Percentiles rank a stretch among this genome's conserved stretches.
Evolutionary conservation across 2,329 filamentous ascomycete genomes (phyloP).

Genomic region (Metarhizium humberi): DNA sequence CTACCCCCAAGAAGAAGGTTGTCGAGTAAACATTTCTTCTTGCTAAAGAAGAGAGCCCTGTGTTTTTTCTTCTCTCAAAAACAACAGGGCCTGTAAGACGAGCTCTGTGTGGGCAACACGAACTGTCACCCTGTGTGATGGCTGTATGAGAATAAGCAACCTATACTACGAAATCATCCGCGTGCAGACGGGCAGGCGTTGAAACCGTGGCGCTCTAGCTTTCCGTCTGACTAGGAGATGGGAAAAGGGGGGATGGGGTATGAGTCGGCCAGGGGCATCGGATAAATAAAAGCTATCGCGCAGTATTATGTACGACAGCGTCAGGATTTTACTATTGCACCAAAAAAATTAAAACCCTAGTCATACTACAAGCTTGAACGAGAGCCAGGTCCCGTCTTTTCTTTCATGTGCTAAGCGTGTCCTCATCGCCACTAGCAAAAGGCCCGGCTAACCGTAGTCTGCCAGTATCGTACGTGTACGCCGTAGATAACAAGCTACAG

Average conservation of each 20-base stretch:
- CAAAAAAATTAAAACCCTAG: neutral
- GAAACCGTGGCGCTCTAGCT: too few relatives aligned
- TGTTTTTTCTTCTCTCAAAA: neutral
- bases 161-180: neutral
- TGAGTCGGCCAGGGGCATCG: neutral
- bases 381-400: too few relatives aligned
- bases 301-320: neutral
- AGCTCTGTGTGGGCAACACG: too few relatives aligned
- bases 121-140: too few relatives aligned
- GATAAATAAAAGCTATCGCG: neutral
- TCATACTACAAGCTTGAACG: too few relatives aligned
- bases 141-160: neutral
- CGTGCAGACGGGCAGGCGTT: too few relatives aligned
- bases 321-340: neutral
- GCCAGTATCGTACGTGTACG: too few relatives aligned
- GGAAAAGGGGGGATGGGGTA: neutral
- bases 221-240: neutral
- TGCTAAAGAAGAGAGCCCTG: neutral
- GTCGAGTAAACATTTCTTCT: slow-evolving; percentile 15
- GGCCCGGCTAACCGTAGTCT: too few relatives aligned
- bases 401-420: too few relatives aligned
- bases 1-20: slow-evolving; percentile 37
- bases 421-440: too few relatives aligned
- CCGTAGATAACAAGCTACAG: too few relatives aligned
- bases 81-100: too few relatives aligned